Percentiles rank a stretch among this genome's conserved stretches.
Conservation (phyloP, 169 alveolate genomes). For the Theileria parva region DNA sequence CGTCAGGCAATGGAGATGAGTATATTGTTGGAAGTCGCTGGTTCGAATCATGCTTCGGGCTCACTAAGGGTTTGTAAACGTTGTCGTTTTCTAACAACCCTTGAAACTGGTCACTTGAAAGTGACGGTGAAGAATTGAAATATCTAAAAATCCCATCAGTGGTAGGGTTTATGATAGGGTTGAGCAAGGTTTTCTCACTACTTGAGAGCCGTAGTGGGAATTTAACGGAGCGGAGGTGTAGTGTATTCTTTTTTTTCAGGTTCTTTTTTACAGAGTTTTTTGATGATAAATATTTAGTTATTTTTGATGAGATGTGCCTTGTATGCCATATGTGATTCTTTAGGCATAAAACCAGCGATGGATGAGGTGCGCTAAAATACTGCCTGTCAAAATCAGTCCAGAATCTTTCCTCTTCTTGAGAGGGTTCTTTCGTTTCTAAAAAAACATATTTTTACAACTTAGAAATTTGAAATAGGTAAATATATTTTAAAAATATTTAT, state of each 20-base stretch:
- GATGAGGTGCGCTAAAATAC: constrained; percentile 41
- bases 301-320: constrained; percentile 32
- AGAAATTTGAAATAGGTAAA: neutral
- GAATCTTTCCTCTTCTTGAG: constrained; percentile 66
- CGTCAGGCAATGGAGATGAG: constrained; percentile 64
- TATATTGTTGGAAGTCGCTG: constrained; percentile 48
- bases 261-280: neutral
- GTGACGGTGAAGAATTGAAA: neutral
- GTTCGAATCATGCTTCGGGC: constrained; percentile 54
- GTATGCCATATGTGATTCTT: constrained; percentile 65
- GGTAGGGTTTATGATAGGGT: neutral
- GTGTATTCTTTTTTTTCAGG: neutral
- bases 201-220: constrained; percentile 23
- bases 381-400: constrained; percentile 66
- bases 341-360: constrained; percentile 50
- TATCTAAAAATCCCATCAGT: constrained; percentile 18
- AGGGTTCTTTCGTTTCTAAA: constrained; percentile 27
- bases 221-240: constrained; percentile 2
- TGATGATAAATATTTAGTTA: constrained; percentile 7
- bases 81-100: constrained; percentile 48
- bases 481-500: neutral
- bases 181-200: neutral
- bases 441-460: neutral
- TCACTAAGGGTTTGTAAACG: constrained; percentile 49
- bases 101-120: constrained; percentile 23